Evolutionary conservation across 306 rosid genomes (phyloP).

Genomic region (Prunus salicina): DNA sequence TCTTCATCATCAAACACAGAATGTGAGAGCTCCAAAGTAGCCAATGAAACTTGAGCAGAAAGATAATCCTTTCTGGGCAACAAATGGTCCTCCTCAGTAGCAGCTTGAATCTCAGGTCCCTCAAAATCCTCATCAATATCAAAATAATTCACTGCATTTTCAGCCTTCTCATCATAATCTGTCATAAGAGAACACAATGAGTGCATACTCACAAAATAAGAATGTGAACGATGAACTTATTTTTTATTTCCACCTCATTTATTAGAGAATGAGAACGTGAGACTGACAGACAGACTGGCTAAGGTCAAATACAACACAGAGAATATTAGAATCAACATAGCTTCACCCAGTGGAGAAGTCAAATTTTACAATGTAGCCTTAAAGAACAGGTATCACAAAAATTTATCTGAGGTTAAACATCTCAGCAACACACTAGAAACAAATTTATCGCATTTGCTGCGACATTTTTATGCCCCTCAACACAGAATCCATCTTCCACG

Average conservation of each 20-base stretch:
- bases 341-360: neutral
- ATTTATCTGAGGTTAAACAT: neutral
- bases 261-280: neutral
- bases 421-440: neutral
- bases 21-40: conserved; percentile 46
- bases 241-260: neutral
- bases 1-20: conserved; percentile 86
- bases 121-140: conserved; percentile 95
- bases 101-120: conserved; percentile 88
- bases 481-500: neutral
- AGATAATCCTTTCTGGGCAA: conserved; percentile 75
- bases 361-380: neutral
- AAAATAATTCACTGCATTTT: conserved; percentile 90
- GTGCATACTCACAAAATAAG: conserved; percentile 20
- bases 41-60: conserved; percentile 55
- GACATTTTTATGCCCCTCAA: neutral
- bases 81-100: conserved; percentile 80
- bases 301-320: neutral
- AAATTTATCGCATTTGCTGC: neutral
- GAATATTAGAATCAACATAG: neutral
- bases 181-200: conserved; percentile 27
- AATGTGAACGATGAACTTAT: neutral
- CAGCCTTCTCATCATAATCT: conserved; percentile 91
- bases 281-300: neutral
- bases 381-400: neutral